Evolutionary conservation across 2,329 filamentous ascomycete species (phyloP).

Genomic region (Ophiostoma pallidulum): DNA sequence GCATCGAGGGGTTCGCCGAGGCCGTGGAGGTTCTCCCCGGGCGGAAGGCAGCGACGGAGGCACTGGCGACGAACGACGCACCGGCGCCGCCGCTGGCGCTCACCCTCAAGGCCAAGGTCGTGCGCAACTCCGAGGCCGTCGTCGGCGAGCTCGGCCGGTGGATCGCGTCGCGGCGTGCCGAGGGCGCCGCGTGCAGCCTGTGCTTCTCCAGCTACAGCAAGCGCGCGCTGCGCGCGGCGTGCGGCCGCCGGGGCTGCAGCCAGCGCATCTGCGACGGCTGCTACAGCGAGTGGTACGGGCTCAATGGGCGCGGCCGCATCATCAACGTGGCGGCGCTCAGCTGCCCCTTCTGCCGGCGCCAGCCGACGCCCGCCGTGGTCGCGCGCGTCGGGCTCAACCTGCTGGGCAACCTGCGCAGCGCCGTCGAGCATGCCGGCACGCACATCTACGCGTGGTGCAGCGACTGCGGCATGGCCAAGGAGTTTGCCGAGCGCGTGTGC

Average conservation of each 20-base stretch:
- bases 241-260: slow-evolving; percentile 34
- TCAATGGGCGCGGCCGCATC: slow-evolving; percentile 33
- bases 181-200: slow-evolving; percentile 33
- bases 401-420: slow-evolving; percentile 29
- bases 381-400: slow-evolving; percentile 25
- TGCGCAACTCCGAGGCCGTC: slow-evolving; percentile 32
- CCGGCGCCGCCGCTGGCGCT: slow-evolving; percentile 15
- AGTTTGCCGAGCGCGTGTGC: slow-evolving; percentile 34
- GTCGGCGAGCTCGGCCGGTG: slow-evolving; percentile 27
- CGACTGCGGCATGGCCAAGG: slow-evolving; percentile 32
- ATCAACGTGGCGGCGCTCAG: slow-evolving; percentile 39
- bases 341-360: slow-evolving; percentile 41
- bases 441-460: slow-evolving; percentile 43
- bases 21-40: slow-evolving; percentile 5
- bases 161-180: slow-evolving; percentile 29
- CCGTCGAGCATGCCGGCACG: slow-evolving; percentile 30
- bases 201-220: slow-evolving; percentile 33
- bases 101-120: slow-evolving; percentile 26
- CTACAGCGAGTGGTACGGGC: slow-evolving; percentile 34
- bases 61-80: neutral
- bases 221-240: slow-evolving; percentile 30
- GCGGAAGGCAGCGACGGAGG: no score
- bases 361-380: slow-evolving; percentile 29
- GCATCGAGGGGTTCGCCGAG: slow-evolving; percentile 19
- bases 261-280: slow-evolving; percentile 35